phyloP scores from a whole-genome alignment of 257 asterid species.

The Nicotiana tomentosiformis region DNA sequence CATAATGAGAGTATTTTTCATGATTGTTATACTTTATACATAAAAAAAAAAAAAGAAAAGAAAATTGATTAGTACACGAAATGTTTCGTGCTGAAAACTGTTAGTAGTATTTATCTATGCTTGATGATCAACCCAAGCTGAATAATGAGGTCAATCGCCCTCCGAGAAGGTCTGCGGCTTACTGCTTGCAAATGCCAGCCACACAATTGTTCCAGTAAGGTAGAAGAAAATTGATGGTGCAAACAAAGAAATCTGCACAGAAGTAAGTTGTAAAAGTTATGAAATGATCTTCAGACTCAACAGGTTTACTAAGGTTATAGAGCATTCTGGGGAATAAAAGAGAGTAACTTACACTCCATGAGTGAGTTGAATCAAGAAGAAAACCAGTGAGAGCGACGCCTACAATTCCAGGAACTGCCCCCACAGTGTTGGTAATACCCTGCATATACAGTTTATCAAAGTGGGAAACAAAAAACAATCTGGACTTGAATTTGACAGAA shows the following conservation, averaged over 20 bases:
- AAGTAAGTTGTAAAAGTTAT: background rate
- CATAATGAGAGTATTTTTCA: background rate
- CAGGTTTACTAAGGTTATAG: background rate
- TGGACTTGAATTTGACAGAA: background rate
- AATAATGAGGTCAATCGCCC: constrained; percentile 21
- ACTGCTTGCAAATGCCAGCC: constrained; percentile 94
- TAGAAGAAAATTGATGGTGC: constrained; percentile 94
- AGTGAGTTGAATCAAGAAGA: constrained; percentile 90
- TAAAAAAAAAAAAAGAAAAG: background rate
- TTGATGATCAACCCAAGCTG: background rate
- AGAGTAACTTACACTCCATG: constrained; percentile 78
- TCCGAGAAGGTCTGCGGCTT: constrained; percentile 67
- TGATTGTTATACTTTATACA: background rate
- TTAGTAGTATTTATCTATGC: background rate
- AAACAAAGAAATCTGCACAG: constrained; percentile 64
- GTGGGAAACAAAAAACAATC: background rate
- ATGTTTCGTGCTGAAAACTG: background rate
- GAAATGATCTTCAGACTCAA: background rate
- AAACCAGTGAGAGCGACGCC: constrained; percentile 95
- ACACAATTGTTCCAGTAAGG: constrained; percentile 87
- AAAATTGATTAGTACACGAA: background rate
- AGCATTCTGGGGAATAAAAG: background rate
- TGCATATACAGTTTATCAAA: constrained; percentile 22
- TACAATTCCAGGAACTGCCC: constrained; percentile 91
- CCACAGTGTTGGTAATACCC: constrained; percentile 98